These are phyloP conservation scores for Chytriomyces confervae DNA, from an alignment of 192 early-diverging fungal genomes.

Conservation along the genomic window DNA sequence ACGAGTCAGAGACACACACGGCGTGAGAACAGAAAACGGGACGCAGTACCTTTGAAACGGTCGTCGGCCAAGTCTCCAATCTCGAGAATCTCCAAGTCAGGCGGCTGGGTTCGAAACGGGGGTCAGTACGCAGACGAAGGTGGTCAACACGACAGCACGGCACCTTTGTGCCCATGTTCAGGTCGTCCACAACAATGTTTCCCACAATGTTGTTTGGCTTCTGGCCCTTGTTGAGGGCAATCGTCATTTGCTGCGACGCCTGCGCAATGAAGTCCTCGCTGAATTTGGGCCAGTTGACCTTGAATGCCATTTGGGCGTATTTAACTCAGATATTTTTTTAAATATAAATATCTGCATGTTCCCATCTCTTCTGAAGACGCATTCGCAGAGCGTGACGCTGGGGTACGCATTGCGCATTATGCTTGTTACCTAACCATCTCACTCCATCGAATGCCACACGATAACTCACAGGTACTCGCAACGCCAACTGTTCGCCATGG, in stretches of 20 bases:
- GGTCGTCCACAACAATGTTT: slow-evolving; percentile 87
- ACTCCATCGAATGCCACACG: not conserved
- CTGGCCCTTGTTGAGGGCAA: slow-evolving; percentile 92
- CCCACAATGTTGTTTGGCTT: slow-evolving; percentile 93
- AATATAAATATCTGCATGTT: not conserved
- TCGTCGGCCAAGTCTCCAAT: slow-evolving; percentile 94
- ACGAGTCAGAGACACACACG: not conserved
- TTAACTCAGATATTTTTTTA: not conserved
- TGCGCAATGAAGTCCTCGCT: slow-evolving; percentile 83
- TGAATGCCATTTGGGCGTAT: slow-evolving; percentile 59
- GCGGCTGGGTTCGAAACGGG: slow-evolving; percentile 62
- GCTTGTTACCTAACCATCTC: not conserved
- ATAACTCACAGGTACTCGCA: slow-evolving; percentile 65
- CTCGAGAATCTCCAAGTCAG: slow-evolving; percentile 96
- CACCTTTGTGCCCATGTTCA: slow-evolving; percentile 92
- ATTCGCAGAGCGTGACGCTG: slow-evolving; percentile 16
- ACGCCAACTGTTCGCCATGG: slow-evolving; percentile 79
- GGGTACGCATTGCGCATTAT: slow-evolving; percentile 3
- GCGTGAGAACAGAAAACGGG: slow-evolving; percentile 15
- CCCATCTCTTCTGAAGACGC: slow-evolving; percentile 1
- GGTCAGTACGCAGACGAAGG: no score
- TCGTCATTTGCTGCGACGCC: slow-evolving; percentile 83
- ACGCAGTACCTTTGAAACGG: slow-evolving; percentile 73
- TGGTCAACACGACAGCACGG: no score
- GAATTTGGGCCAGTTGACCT: slow-evolving; percentile 96